Base-by-base conservation (phyloP, 75 land plant species). In the Azolla pinnata region DNA sequence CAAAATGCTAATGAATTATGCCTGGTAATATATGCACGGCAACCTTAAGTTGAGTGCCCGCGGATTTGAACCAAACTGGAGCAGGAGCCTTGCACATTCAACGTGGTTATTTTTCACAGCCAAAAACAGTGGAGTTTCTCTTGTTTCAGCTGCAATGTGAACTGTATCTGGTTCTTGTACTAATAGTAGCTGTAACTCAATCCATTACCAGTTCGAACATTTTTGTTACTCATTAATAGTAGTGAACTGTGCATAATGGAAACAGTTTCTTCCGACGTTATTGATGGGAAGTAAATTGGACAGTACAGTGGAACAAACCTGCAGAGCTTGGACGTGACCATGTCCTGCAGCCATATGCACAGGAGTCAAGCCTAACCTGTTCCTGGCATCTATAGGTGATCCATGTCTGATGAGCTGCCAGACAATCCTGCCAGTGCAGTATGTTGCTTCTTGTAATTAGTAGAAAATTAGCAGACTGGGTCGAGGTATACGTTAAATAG, bases 111-210 rank as follows among this genome's bases (percentile, higher is more conserved):
- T 79, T 65, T 78, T 79, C 25, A 75, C 85, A 4, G 88, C 84
- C 51, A 69, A 75, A 58, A 79, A 79, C 7, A 85, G 71, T 18
- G 88, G 85, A 0, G 88, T 85, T 44, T 85, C 88, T 47, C 58
- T 73, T 49, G 70, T 76, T 54, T 61, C 71, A 23, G 88, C 75
- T 26, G 60, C 44, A 1, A 68, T 63, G 61, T 85, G 54, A 17
- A 82, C 75, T 31, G 67, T 59, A 10, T 62, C 65, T 29, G 79
- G 65, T 16, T 75, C 82, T 64, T 68, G 68, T 9, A 55, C 47
- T 26, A 85, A 60, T 29, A 85, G 68, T 48, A 73, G 49, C 76
- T 78, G 65, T 2, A 21, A 54, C 31, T 31, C 12, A 21, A 32
- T 50, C 18, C 4, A 7, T 7, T 4, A 50, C 53, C 24, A n/a